Evolutionary conservation across 2,329 filamentous ascomycete species (phyloP), one percentile per base, ranked within the genome.

Genomic region (Exophiala sp.): DNA sequence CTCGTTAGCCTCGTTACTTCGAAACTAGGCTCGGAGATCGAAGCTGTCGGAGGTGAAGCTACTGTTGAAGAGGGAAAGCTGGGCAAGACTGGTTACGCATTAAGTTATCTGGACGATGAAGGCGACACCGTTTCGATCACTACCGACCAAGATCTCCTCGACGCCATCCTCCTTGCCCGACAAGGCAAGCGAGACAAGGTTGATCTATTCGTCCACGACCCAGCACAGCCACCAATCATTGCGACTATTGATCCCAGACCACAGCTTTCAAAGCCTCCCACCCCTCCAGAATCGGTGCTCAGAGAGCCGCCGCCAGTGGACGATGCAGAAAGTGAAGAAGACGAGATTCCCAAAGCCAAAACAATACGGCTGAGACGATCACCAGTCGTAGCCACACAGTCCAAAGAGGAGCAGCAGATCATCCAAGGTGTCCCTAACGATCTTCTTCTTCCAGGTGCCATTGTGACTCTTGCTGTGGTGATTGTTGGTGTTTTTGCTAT

Each of bases 91-190:
- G 93, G 93, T 5, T 98, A 91, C 64, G 93, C 91, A 22, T 74
- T 98, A 54, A 95, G 89, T 74, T 98, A 97, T 65, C 75, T 97
- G 59, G 93, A 98, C 66, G 91, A 97, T 61, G 93, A 98, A 65
- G 91, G 93, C 49, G 93, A 98, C 66, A 90, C 88, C 0, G 89
- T 98, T 13, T 95, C 90, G 34, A 95, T 98, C 66, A 98, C 93
- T 9, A 95, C 91, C 0, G 89, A 97, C 64, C 85, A 91, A 58
- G 93, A 98, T 65, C 78, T 98, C 35, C 71, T 93, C 1, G 93
- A 98, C 69, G 89, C 93, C 1, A 88, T 98, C 59, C 76, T 83
- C 16, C 78, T 97, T 22, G 88, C 91, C 3, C 84, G 88, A 53
- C 82, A 86, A 51, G 78, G 80, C 39, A 81, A 76, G 60, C 83